Percentiles rank a stretch among this genome's conserved stretches.
These are phyloP conservation scores for Cladosporium colombiae DNA, from an alignment of 2,329 filamentous ascomycete genomes.

Conservation along the genomic window DNA sequence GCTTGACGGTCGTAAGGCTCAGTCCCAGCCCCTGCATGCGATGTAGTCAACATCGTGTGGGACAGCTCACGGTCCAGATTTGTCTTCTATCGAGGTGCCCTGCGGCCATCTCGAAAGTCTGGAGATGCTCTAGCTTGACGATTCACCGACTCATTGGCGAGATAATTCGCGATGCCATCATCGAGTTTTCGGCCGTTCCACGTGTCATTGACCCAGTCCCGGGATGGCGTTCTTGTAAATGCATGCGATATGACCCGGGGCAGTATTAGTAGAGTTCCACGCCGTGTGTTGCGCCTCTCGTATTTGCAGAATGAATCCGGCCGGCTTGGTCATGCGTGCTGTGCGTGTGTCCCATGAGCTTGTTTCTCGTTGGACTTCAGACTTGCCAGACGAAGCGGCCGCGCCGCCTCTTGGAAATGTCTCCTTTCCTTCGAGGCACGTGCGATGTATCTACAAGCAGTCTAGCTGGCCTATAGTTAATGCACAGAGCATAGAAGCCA, in stretches of 20 bases:
- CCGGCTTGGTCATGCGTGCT: neutral
- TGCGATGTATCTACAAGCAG: neutral
- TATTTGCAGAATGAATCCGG: neutral
- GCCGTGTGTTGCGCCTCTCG: neutral
- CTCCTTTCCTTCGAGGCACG: neutral
- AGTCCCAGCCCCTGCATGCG: constrained; percentile 6
- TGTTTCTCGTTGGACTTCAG: neutral
- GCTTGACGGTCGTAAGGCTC: neutral
- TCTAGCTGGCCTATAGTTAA: neutral
- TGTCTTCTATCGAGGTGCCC: neutral
- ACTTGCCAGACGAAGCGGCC: neutral
- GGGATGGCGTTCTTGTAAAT: neutral
- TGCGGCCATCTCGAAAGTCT: neutral
- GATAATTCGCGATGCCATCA: neutral
- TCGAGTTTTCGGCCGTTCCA: neutral
- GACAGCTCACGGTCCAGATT: neutral
- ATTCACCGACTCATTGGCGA: neutral
- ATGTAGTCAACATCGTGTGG: neutral
- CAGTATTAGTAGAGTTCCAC: neutral
- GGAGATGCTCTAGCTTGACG: constrained; percentile 1
- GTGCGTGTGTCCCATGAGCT: neutral
- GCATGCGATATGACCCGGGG: neutral
- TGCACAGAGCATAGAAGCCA: neutral
- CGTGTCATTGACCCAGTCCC: neutral
- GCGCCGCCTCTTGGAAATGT: constrained; percentile 7